Conservation (phyloP, 306 rosid genomes). For the Lathyrus aphaca region DNA sequence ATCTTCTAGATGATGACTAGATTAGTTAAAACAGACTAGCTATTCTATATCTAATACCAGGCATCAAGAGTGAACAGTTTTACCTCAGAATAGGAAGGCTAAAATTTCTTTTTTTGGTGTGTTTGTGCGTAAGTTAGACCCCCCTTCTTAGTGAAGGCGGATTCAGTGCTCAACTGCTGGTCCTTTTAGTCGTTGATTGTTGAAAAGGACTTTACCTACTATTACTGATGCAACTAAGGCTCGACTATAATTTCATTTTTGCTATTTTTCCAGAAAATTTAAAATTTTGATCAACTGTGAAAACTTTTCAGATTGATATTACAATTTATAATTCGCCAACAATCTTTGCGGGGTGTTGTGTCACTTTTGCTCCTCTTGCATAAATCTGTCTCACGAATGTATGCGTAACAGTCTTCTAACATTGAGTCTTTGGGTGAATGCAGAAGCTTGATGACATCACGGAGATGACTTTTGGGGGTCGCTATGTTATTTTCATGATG, state of each 20-base stretch:
- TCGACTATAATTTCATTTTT: slow-evolving; percentile 10
- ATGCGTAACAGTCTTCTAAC: slow-evolving; percentile 23
- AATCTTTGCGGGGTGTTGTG: slow-evolving; percentile 4
- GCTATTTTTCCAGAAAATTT: slow-evolving; percentile 10
- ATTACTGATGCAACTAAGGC: neutral
- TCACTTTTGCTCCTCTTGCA: slow-evolving; percentile 12
- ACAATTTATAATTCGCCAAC: slow-evolving; percentile 25
- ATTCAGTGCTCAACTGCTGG: slow-evolving; percentile 5
- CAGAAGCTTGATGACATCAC: slow-evolving; percentile 98
- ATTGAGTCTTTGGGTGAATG: slow-evolving; percentile 37
- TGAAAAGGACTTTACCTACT: slow-evolving; percentile 3
- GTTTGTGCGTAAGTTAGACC: slow-evolving; percentile 6
- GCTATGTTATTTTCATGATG: slow-evolving; percentile 91
- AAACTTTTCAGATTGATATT: slow-evolving; percentile 12
- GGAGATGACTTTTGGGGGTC: slow-evolving; percentile 98
- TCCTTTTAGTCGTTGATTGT: neutral
- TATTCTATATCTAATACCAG: too few species aligned
- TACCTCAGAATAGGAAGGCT: neutral
- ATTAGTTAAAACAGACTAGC: too few species aligned
- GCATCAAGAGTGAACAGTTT: slow-evolving; percentile 1
- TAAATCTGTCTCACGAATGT: slow-evolving; percentile 7
- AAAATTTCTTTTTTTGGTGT: neutral
- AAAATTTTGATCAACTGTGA: neutral
- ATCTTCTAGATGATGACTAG: too few species aligned
- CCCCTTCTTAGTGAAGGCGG: neutral